Evolutionary conservation across 1,284 basidiomycete species (phyloP).

Genomic region (Golubevia sp.): DNA sequence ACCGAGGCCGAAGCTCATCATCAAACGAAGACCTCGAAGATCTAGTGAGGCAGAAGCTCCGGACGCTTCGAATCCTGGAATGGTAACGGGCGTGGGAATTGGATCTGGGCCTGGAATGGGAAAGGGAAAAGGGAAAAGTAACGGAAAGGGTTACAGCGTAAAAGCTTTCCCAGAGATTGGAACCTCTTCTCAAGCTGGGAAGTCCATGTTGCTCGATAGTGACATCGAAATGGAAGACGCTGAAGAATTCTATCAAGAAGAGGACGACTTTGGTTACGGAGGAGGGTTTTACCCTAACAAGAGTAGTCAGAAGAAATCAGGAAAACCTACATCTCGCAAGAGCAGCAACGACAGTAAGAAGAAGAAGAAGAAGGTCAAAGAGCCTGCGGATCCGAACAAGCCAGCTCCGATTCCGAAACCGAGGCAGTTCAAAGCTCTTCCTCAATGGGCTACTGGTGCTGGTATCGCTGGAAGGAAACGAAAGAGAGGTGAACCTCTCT

Average conservation of each 20-base stretch:
- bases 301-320: background rate
- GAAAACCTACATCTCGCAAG: conserved; percentile 64
- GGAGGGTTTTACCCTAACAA: too few species aligned
- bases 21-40: conserved; percentile 6
- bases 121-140: conserved; percentile 27
- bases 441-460: conserved; percentile 41
- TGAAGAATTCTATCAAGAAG: background rate
- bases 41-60: conserved; percentile 2
- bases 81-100: conserved; percentile 11
- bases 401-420: conserved; percentile 67
- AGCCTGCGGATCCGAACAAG: conserved; percentile 49
- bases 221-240: conserved; percentile 7
- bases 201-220: conserved; percentile 8
- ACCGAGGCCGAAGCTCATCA: conserved; percentile 66
- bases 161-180: conserved; percentile 22
- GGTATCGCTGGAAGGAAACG: conserved; percentile 43
- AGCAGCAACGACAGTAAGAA: conserved; percentile 27
- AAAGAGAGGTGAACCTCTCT: conserved; percentile 34
- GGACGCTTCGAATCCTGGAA: background rate
- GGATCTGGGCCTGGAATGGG: conserved; percentile 8
- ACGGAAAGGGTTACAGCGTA: conserved; percentile 16
- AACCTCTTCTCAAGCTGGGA: conserved; percentile 28
- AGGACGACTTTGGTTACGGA: too few species aligned
- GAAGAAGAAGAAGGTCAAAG: conserved; percentile 21
- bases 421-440: conserved; percentile 71